Conservation (phyloP, 306 rosid species). For the cucumber (Cucumis sativus) region DNA sequence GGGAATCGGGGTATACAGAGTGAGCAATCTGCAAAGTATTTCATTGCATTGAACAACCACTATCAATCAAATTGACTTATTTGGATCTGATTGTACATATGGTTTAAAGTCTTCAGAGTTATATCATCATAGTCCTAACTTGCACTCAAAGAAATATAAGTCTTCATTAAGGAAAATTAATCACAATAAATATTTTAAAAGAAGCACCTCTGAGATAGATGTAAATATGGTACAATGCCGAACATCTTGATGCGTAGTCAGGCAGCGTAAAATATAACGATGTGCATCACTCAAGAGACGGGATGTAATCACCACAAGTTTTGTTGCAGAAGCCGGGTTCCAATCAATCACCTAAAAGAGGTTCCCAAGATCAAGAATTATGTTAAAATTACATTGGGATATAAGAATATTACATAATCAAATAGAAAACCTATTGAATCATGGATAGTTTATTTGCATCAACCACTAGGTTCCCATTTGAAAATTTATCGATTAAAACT, state of each 20-base stretch:
- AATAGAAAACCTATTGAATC: neutral
- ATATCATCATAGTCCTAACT: neutral
- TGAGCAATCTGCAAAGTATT: conserved; percentile 54
- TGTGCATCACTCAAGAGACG: conserved; percentile 75
- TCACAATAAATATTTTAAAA: conserved; percentile 5
- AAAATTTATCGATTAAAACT: neutral
- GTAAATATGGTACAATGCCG: conserved; percentile 55
- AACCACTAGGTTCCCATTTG: neutral
- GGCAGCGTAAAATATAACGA: conserved; percentile 84
- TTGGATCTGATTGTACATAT: neutral
- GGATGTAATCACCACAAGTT: conserved; percentile 60
- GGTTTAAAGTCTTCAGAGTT: neutral
- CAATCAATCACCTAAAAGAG: conserved; percentile 58
- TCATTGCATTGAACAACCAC: conserved; percentile 3
- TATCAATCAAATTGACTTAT: neutral
- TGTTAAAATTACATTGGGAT: neutral
- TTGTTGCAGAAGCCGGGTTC: conserved; percentile 37
- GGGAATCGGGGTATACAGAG: conserved; percentile 74
- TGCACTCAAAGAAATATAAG: neutral
- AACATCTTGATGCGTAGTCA: conserved; percentile 59
- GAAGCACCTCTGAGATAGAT: conserved; percentile 77
- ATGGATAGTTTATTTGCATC: neutral
- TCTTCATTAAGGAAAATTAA: neutral
- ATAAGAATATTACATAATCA: neutral
- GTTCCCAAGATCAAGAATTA: conserved; percentile 6